These are phyloP conservation scores for Acanthamoeba lenticulata DNA, from an alignment of 208 protist species.

Conservation along the genomic window DNA sequence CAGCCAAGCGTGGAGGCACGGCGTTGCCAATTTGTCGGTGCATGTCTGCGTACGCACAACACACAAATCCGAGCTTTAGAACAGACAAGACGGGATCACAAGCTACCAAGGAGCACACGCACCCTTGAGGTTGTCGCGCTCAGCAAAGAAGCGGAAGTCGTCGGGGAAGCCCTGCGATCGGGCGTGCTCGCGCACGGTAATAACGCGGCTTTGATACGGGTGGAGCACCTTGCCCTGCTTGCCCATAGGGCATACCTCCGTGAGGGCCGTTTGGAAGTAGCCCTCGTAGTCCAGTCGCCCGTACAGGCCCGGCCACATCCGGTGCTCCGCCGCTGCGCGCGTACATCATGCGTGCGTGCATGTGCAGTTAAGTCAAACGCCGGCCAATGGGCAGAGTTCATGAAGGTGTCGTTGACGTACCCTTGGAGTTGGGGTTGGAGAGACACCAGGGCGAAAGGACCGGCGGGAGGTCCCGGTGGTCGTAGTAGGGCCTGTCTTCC, in stretches of 20 bases:
- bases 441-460: slow-evolving; percentile 43
- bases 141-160: slow-evolving; percentile 72
- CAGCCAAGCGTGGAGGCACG: slow-evolving; percentile 72
- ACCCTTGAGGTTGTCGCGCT: slow-evolving; percentile 55
- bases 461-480: slow-evolving; percentile 27
- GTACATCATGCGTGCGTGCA: background rate
- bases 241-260: slow-evolving; percentile 74
- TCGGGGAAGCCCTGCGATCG: slow-evolving; percentile 78
- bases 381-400: too few relatives aligned
- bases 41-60: slow-evolving; percentile 13
- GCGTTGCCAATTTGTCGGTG: slow-evolving; percentile 78
- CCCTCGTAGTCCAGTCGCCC: slow-evolving; percentile 74
- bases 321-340: slow-evolving; percentile 40
- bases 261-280: slow-evolving; percentile 75
- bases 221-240: slow-evolving; percentile 78
- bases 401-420: too few relatives aligned
- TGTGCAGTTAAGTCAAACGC: background rate
- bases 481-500: background rate
- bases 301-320: slow-evolving; percentile 78
- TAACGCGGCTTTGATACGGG: slow-evolving; percentile 70
- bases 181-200: slow-evolving; percentile 76
- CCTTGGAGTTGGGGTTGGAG: slow-evolving; percentile 43
- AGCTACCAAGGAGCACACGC: background rate
- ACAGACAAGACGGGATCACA: background rate
- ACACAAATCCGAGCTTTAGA: background rate